phyloP scores from a whole-genome alignment of 1,284 basidiomycete genomes.

The Marasmius sp. region DNA sequence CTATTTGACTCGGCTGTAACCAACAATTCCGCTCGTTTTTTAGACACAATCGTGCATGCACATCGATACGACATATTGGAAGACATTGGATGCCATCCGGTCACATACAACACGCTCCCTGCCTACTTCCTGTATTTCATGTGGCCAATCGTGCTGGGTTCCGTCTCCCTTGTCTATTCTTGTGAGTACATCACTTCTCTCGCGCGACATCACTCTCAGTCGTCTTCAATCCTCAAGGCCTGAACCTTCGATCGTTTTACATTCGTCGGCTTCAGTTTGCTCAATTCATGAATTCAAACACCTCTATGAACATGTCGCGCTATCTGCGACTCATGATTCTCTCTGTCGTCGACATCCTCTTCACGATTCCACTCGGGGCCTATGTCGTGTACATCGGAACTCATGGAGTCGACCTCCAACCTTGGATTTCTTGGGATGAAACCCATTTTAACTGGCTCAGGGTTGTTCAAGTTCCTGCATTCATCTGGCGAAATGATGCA shows the following conservation, averaged over 20 bases:
- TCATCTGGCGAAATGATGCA: constrained; percentile 20
- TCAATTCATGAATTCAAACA: constrained; percentile 34
- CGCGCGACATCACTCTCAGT: too few relatives aligned
- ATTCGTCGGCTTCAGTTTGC: constrained; percentile 38
- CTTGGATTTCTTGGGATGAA: constrained; percentile 30
- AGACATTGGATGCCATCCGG: constrained; percentile 52
- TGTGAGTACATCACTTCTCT: too few relatives aligned
- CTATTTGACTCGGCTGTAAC: neutral
- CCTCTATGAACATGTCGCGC: constrained; percentile 38
- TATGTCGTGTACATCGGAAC: constrained; percentile 24
- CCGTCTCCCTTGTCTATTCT: constrained; percentile 39
- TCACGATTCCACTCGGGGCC: constrained; percentile 35
- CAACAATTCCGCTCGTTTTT: constrained; percentile 22
- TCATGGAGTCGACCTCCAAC: constrained; percentile 14
- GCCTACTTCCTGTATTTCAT: constrained; percentile 39
- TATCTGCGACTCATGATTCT: constrained; percentile 59
- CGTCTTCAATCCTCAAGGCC: too few relatives aligned
- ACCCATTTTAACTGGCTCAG: constrained; percentile 19
- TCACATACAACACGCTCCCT: constrained; percentile 42
- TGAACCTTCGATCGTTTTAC: constrained; percentile 37
- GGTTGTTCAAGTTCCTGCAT: constrained; percentile 20
- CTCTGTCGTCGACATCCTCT: constrained; percentile 39
- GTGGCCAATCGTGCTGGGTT: constrained; percentile 42
- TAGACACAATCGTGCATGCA: constrained; percentile 39
- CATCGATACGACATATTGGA: constrained; percentile 60